Base-by-base conservation (phyloP, 805 yeast species). In the Grigorovia jiainica region DNA sequence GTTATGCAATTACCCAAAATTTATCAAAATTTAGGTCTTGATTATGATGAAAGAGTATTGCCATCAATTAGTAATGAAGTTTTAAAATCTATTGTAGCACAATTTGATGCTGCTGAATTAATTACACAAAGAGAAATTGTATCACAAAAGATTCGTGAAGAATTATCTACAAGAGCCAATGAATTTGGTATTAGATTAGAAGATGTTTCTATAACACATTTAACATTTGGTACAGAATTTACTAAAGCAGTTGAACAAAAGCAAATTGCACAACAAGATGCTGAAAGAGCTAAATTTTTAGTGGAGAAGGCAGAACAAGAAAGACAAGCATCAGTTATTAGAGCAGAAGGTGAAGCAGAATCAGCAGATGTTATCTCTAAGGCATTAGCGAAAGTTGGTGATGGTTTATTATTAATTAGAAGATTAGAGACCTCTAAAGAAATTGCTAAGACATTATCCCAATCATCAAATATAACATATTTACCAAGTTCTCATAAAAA, bases 331-430 rank as follows among this genome's bases (percentile, higher is more conserved):
- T 71, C 85, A 38, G 87, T 92, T 55, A 89, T 92, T 52, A 79
- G 97, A 57, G 98, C 98, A 23, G 98, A 92, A 67, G 98, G 97
- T 67, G 98, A 92, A 68, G 98, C 98, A 39, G 97, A 92, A 65
- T 87, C 95, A 44, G 98, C 98, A 3, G 97, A 92, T 46, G 79
- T 79, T 47, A 92, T 92, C 48, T 87, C 96, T 29, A 85, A 80
- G 65, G 97, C 97, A 4, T 75, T 92, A 51, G 77, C 81, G 42
- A 89, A 87, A 69, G 87, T 94, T 19, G 98, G 98, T 63, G 97
- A 92, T 59, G 97, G 97, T 51, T 72, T 92, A 53, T 72, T 92
- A 59, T 75, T 85, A 70, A 89, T 92, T 55, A 78, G 98, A 73
- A 78, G 97, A 68, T 78, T 92, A 52, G 98, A 92, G 62, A 97